phyloP scores from a whole-genome alignment of 345 rosid species.

The Sisymbrium altissimum region DNA sequence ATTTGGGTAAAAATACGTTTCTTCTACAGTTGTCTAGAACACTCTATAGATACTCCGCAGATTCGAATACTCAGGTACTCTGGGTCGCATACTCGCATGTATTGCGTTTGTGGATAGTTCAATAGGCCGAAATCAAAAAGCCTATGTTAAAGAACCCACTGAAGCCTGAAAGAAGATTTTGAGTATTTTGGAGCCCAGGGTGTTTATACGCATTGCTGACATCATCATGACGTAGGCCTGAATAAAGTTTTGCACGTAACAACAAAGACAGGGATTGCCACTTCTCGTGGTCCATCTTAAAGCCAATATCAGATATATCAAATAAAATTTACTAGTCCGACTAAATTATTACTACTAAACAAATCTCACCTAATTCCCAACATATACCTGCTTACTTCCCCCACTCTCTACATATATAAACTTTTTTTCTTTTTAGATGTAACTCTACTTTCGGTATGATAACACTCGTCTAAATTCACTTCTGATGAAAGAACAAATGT shows the following conservation, averaged over 20 bases:
- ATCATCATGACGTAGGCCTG: background rate
- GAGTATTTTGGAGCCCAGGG: background rate
- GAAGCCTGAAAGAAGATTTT: background rate
- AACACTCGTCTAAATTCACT: background rate
- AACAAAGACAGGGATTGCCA: background rate
- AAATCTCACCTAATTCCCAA: too few species aligned
- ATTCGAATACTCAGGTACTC: background rate
- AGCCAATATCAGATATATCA: background rate
- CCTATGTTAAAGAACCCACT: background rate
- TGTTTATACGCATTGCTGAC: background rate
- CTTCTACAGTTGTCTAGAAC: too few species aligned
- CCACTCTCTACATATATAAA: background rate
- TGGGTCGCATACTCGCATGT: background rate
- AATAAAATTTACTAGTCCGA: background rate
- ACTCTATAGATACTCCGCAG: too few species aligned
- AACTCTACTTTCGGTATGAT: background rate
- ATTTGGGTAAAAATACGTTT: background rate
- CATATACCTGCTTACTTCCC: background rate
- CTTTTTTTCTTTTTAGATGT: background rate
- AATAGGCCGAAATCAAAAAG: background rate
- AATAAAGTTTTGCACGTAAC: background rate
- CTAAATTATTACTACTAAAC: background rate
- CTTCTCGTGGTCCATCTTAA: background rate
- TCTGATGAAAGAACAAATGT: too few species aligned
- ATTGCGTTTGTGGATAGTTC: background rate